Conservation (phyloP, 768 basidiomycete genomes). For the Gloeopeniophorella convolvens region DNA sequence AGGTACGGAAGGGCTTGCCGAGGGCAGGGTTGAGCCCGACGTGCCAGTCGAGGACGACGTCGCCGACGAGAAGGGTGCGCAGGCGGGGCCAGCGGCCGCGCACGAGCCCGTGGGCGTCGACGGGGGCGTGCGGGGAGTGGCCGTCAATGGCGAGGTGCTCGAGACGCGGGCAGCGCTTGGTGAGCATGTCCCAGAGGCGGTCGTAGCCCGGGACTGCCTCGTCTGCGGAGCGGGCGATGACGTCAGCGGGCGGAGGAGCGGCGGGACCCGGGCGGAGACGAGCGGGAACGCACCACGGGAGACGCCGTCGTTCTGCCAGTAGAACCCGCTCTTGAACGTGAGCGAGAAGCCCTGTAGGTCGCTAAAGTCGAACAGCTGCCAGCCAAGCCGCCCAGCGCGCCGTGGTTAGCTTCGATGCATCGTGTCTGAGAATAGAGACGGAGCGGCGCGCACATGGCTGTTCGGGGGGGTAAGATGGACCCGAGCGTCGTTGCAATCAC, state of each 20-base stretch:
- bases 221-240: conserved; percentile 32
- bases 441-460: conserved; percentile 49
- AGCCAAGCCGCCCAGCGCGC: not conserved
- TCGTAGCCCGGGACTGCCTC: conserved; percentile 40
- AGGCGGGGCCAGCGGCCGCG: conserved; percentile 63
- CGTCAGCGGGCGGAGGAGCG: not conserved
- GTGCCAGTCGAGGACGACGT: conserved; percentile 56
- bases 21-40: conserved; percentile 28
- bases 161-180: conserved; percentile 54
- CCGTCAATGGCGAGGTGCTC: conserved; percentile 58
- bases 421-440: not conserved
- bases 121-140: conserved; percentile 41
- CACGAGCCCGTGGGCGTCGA: conserved; percentile 50
- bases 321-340: conserved; percentile 55
- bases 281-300: conserved; percentile 44
- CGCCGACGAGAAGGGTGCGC: conserved; percentile 53
- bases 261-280: not conserved
- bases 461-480: conserved; percentile 46
- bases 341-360: conserved; percentile 58
- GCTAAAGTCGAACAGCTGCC: conserved; percentile 64
- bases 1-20: conserved; percentile 55
- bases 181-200: conserved; percentile 67
- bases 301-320: conserved; percentile 49
- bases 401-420: not conserved
- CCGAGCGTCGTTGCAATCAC: conserved; percentile 61